A percentile compares a stretch with the other conserved stretches of the same genome.
Conservation (phyloP, 148 eudicot species). For the Cornus controversa region DNA sequence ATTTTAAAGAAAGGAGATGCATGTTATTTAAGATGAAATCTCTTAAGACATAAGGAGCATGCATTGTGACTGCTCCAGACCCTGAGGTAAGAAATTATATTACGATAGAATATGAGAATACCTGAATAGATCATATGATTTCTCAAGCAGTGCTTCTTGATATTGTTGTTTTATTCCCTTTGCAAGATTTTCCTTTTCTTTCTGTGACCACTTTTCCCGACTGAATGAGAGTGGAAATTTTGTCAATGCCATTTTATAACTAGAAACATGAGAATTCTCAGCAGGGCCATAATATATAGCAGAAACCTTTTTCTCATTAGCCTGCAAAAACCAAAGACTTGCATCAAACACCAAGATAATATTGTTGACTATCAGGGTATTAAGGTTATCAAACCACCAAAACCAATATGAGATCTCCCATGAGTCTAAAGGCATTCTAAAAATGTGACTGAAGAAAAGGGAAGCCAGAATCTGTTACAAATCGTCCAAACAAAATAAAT, state of each 20-base stretch:
- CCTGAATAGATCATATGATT: conserved; percentile 48
- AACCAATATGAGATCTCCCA: background rate
- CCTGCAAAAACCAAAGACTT: conserved; percentile 31
- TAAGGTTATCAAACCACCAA: background rate
- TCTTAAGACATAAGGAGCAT: background rate
- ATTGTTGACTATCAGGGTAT: background rate
- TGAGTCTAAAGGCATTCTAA: background rate
- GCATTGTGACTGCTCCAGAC: background rate
- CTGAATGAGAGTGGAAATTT: conserved; percentile 48
- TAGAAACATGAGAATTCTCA: conserved; percentile 73
- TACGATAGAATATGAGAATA: conserved; percentile 12
- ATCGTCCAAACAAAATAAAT: background rate
- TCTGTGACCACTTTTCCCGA: conserved; percentile 61
- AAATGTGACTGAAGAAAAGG: background rate
- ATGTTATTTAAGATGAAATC: background rate
- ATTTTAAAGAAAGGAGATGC: background rate
- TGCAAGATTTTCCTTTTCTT: conserved; percentile 54
- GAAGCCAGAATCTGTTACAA: background rate
- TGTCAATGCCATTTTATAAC: conserved; percentile 48
- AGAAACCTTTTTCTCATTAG: conserved; percentile 34
- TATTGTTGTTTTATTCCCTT: conserved; percentile 80
- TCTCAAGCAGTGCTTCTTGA: conserved; percentile 55
- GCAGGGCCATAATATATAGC: conserved; percentile 62
- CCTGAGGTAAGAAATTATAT: background rate
- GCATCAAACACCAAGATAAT: background rate